phyloP scores from a whole-genome alignment of 2,329 filamentous ascomycete genomes.

The Fusarium kyushuense region DNA sequence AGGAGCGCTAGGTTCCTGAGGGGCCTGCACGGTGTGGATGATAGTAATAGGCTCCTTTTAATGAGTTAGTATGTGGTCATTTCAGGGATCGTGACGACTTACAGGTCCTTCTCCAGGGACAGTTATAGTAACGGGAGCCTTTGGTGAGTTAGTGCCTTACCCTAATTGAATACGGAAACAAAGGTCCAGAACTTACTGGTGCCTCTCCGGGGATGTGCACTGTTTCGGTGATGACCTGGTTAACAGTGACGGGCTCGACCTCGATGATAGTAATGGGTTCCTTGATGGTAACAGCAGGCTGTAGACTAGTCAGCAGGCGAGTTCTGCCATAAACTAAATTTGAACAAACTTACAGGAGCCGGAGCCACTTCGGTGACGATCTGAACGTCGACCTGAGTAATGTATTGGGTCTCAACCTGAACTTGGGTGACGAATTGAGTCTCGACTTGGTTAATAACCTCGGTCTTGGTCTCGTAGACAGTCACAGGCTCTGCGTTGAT shows the following conservation, averaged over 20 bases:
- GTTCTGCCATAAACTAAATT: too few relatives aligned
- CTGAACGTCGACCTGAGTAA: constrained; percentile 20
- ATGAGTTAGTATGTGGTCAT: not conserved
- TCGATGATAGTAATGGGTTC: constrained; percentile 36
- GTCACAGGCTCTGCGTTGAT: constrained; percentile 27
- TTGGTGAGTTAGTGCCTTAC: not conserved
- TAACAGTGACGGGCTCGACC: constrained; percentile 19
- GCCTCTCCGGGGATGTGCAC: constrained; percentile 35
- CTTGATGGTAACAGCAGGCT: constrained; percentile 33
- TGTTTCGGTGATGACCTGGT: constrained; percentile 4
- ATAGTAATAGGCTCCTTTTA: constrained; percentile 38
- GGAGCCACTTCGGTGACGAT: constrained; percentile 32
- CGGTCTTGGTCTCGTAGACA: constrained; percentile 27
- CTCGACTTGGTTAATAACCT: constrained; percentile 26
- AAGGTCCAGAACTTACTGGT: constrained; percentile 29
- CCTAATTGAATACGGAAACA: not conserved
- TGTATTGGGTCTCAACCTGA: constrained; percentile 21
- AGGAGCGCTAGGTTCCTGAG: constrained; percentile 18
- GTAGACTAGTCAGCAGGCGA: not conserved
- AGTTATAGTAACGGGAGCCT: constrained; percentile 3
- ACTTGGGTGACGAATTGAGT: constrained; percentile 35
- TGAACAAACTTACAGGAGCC: constrained; percentile 26
- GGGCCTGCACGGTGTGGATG: constrained; percentile 35
- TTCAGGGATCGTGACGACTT: not conserved
- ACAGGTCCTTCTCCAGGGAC: constrained; percentile 17